These are phyloP conservation scores for Gentiana dahurica DNA, from an alignment of 257 asterid species.

Conservation along the genomic window DNA sequence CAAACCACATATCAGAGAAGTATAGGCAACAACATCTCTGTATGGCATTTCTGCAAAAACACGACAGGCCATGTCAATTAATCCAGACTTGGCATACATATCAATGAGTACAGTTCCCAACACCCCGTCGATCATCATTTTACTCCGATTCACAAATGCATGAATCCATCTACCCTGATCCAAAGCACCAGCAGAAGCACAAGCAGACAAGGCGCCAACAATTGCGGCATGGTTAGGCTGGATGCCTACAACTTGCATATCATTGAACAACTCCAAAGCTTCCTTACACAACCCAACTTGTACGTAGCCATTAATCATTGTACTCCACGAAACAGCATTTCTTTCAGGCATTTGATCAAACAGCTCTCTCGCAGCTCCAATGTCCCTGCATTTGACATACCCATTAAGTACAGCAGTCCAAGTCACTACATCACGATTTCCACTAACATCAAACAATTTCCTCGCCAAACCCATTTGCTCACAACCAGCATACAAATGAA, in stretches of 20 bases:
- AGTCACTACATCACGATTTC: conserved; percentile 26
- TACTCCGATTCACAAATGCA: conserved; percentile 17
- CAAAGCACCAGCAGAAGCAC: conserved; percentile 33
- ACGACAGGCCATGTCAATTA: conserved; percentile 25
- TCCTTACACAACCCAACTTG: conserved; percentile 32
- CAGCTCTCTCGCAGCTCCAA: conserved; percentile 23
- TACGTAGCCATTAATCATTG: conserved; percentile 41
- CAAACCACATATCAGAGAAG: conserved; percentile 40
- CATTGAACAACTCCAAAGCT: conserved; percentile 26
- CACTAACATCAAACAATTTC: conserved; percentile 30
- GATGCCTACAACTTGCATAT: conserved; percentile 29
- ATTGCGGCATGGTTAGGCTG: conserved; percentile 32
- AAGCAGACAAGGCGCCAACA: conserved; percentile 36
- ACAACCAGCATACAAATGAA: conserved; percentile 35
- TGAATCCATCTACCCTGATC: conserved; percentile 50
- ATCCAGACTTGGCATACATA: conserved; percentile 57
- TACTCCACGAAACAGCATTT: conserved; percentile 43
- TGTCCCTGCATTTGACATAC: conserved; percentile 26
- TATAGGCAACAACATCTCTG: conserved; percentile 33
- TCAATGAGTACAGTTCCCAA: conserved; percentile 44
- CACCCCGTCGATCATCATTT: conserved; percentile 22
- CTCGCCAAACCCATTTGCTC: conserved; percentile 22
- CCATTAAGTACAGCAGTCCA: conserved; percentile 49
- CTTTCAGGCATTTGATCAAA: conserved; percentile 47
- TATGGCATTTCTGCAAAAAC: conserved; percentile 26